phyloP scores from a whole-genome alignment of 768 basidiomycete species.

The Amanita rubescens region DNA sequence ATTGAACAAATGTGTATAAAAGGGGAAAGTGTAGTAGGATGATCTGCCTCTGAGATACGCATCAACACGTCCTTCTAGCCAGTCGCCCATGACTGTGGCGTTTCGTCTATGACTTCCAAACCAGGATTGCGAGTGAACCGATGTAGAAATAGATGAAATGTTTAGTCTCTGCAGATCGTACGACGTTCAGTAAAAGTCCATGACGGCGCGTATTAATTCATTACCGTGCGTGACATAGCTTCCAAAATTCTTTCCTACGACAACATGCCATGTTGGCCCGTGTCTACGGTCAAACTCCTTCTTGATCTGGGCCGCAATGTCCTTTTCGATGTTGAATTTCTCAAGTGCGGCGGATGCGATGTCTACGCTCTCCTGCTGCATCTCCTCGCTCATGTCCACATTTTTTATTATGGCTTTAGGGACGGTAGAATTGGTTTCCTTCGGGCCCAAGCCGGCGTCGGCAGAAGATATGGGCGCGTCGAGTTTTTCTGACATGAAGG shows the following conservation, averaged over 20 bases:
- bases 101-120: conserved; percentile 78
- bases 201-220: conserved; percentile 12
- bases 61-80: background rate
- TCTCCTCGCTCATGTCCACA: conserved; percentile 93
- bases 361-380: conserved; percentile 93
- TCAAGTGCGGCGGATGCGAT: conserved; percentile 80
- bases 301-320: conserved; percentile 97
- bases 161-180: conserved; percentile 69
- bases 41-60: conserved; percentile 1
- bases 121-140: conserved; percentile 85
- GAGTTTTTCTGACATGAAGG: conserved; percentile 47
- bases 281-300: conserved; percentile 93
- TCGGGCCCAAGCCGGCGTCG: conserved; percentile 33
- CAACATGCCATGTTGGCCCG: conserved; percentile 96
- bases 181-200: conserved; percentile 5
- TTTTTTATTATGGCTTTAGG: conserved; percentile 93
- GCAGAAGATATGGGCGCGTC: conserved; percentile 54
- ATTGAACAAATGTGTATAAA: background rate
- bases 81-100: background rate
- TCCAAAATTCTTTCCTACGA: conserved; percentile 98
- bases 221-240: conserved; percentile 95
- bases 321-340: conserved; percentile 93
- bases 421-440: conserved; percentile 31
- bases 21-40: background rate
- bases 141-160: conserved; percentile 99